A percentile compares a stretch with the other conserved stretches of the same genome.
Conservation (phyloP, 176 grass and related monocot genomes). For the Pontederia paniculata region DNA sequence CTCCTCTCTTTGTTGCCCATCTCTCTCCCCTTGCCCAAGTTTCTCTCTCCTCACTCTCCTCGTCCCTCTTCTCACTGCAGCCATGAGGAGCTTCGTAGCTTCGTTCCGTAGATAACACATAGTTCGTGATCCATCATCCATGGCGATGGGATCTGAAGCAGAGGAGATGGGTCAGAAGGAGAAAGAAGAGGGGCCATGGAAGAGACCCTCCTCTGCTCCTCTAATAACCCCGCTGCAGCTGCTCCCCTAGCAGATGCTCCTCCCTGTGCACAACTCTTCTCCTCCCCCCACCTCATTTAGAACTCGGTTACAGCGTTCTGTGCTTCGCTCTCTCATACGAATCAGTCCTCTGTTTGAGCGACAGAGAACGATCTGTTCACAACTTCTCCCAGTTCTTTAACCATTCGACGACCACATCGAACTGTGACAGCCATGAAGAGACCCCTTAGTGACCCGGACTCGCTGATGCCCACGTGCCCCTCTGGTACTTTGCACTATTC, state of each 20-base stretch:
- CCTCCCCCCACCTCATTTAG: background rate
- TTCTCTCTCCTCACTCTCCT: background rate
- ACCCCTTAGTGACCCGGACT: conserved; percentile 19
- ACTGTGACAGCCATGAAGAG: conserved; percentile 20
- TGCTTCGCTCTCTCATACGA: too few species aligned
- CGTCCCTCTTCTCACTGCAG: background rate
- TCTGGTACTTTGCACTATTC: conserved; percentile 18
- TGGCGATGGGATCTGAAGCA: background rate
- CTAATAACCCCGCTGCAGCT: background rate
- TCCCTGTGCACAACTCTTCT: background rate
- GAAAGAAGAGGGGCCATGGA: background rate
- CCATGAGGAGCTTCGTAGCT: too few species aligned
- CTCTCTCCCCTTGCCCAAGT: background rate
- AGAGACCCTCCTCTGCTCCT: background rate
- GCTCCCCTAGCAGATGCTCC: background rate
- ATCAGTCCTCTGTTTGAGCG: too few species aligned
- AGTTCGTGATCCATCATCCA: too few species aligned
- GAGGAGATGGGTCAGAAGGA: conserved; percentile 12
- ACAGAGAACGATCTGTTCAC: too few species aligned
- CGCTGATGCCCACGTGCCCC: conserved; percentile 19
- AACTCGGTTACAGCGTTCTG: background rate
- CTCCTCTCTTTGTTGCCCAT: background rate
- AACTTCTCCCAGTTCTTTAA: too few species aligned
- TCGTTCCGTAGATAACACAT: too few species aligned
- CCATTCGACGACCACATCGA: too few species aligned